Base-by-base conservation (phyloP, 2,329 filamentous ascomycete species). In the Arthrobotrys musiformis region DNA sequence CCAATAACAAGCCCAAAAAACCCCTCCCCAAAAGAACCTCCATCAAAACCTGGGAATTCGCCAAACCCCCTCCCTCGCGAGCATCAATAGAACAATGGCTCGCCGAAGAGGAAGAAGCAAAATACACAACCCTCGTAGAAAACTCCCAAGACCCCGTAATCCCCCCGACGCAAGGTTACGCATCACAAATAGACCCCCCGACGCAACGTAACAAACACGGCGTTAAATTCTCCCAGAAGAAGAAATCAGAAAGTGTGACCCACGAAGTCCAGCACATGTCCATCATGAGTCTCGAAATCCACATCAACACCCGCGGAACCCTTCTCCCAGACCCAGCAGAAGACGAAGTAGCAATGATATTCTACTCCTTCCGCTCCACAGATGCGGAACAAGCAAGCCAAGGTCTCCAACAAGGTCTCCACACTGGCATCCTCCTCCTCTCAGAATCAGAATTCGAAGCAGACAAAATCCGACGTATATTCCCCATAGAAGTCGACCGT, bases 261-360 rank as follows among this genome's bases (percentile, higher is more conserved):
- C 92, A 94, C 79, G 93, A 96, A 82, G 90, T 89, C 1, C 92
- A 95, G 80, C 97, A 97, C 82, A 98, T 99, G 95, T 97, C 92
- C 80, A 93, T 91, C 17, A 94, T 99, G 92, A 96, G 93, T 79
- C 84, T 99, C 5, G 95, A 99, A 82, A 85, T 98, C 3, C 94
- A 99, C 82, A 91, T 96, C 78, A 97, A 97, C 80, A 95, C 92
- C 2, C 88, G 94, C 69, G 93, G 89, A 5, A 90, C 89, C 58
- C 86, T 97, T 7, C 88, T 93, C 1, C 93, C 95, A 0, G 93
- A 99, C 81, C 95, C 95, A 0, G 93, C 94, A 80, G 88, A 96
- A 80, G 95, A 99, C 82, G 92, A 94, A 80, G 89, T 99, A 1
- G 89, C 91, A 78, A 93, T 92, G 81, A 88, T 98, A 4, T 97